Conservation (phyloP, 2,329 filamentous ascomycete species). For the Bipolaris gigantea region DNA sequence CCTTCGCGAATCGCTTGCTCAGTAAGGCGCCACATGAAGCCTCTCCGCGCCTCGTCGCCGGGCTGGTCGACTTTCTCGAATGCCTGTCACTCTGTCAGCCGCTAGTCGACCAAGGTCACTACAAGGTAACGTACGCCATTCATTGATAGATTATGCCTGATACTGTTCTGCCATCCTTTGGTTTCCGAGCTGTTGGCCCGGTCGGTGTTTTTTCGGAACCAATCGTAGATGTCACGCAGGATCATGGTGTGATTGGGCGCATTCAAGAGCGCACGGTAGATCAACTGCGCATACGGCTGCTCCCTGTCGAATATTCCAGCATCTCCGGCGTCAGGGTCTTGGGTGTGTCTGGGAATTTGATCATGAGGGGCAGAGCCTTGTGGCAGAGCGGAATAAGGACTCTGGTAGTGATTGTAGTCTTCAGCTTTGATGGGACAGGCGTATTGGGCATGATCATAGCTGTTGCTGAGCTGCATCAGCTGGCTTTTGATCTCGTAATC, state of each 20-base stretch:
- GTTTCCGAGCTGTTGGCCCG: slow-evolving; percentile 64
- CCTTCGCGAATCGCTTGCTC: slow-evolving; percentile 68
- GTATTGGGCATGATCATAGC: slow-evolving; percentile 30
- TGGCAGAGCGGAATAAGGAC: slow-evolving; percentile 26
- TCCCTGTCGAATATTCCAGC: slow-evolving; percentile 46
- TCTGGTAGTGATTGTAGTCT: slow-evolving; percentile 21
- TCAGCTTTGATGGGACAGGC: slow-evolving; percentile 19
- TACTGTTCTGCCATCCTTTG: slow-evolving; percentile 89
- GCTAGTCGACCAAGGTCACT: not conserved
- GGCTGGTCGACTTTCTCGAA: slow-evolving; percentile 57
- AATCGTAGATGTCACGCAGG: slow-evolving; percentile 84
- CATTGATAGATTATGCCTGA: slow-evolving; percentile 95
- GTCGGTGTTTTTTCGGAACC: slow-evolving; percentile 80
- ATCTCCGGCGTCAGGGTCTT: slow-evolving; percentile 16
- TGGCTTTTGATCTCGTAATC: slow-evolving; percentile 23
- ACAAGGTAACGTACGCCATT: slow-evolving; percentile 67
- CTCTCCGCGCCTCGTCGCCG: slow-evolving; percentile 63
- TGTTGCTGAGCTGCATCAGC: slow-evolving; percentile 29
- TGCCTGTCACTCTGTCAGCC: slow-evolving; percentile 47
- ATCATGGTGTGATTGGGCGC: slow-evolving; percentile 70
- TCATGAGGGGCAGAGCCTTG: slow-evolving; percentile 29
- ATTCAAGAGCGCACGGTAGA: slow-evolving; percentile 74
- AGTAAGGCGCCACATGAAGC: slow-evolving; percentile 76
- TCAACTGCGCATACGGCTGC: slow-evolving; percentile 79
- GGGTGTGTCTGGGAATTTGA: slow-evolving; percentile 9